phyloP scores from a whole-genome alignment of 2,329 filamentous ascomycete genomes.

The Cucurbitaria berberidis region DNA sequence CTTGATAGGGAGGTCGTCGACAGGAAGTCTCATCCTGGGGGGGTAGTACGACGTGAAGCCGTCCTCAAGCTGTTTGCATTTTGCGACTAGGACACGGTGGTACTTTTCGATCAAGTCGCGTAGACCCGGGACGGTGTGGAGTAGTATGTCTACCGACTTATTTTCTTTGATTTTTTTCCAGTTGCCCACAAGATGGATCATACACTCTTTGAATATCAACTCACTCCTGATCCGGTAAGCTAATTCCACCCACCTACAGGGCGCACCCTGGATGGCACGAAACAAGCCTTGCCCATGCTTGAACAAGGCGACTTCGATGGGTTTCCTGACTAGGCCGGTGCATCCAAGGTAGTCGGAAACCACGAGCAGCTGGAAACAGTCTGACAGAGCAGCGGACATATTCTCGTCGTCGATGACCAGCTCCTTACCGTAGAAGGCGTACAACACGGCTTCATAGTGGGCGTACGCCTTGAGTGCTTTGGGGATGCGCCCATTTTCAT shows the following conservation, averaged over 20 bases:
- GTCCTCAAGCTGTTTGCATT: conserved; percentile 36
- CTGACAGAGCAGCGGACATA: conserved; percentile 49
- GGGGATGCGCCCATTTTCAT: conserved; percentile 46
- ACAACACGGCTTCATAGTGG: conserved; percentile 54
- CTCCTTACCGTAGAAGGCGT: conserved; percentile 54
- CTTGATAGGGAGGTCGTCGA: conserved; percentile 42
- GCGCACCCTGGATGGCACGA: conserved; percentile 51
- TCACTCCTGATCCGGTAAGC: conserved; percentile 55
- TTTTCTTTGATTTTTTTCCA: conserved; percentile 40
- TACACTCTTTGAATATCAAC: conserved; percentile 53
- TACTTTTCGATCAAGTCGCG: conserved; percentile 42
- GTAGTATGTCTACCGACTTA: conserved; percentile 8
- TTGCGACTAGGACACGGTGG: conserved; percentile 31
- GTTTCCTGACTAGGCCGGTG: conserved; percentile 50
- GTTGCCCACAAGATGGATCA: conserved; percentile 54
- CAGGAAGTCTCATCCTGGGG: conserved; percentile 31
- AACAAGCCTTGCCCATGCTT: conserved; percentile 56
- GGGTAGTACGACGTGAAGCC: conserved; percentile 35
- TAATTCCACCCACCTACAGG: conserved; percentile 55
- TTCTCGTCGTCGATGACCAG: conserved; percentile 50
- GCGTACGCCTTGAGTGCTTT: conserved; percentile 31
- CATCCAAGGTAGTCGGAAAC: conserved; percentile 57
- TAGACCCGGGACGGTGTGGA: conserved; percentile 30
- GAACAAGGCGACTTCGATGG: conserved; percentile 57
- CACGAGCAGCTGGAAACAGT: conserved; percentile 51